phyloP scores from a whole-genome alignment of 2,329 filamentous ascomycete species.

The Eutypella sp. region DNA sequence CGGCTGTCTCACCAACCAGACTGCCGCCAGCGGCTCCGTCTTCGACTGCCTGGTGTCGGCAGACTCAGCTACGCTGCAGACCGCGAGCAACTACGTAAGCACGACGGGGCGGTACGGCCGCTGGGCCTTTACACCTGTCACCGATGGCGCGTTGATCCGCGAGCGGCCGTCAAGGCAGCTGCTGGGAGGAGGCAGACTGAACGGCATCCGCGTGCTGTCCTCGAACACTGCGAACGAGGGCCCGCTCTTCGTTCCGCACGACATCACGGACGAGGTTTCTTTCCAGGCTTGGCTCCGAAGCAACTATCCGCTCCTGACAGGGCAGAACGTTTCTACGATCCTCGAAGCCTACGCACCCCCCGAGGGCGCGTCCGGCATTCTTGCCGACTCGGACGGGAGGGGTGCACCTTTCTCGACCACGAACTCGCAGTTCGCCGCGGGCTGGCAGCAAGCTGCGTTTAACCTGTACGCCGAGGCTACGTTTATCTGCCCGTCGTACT shows the following conservation, averaged over 20 bases:
- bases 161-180: constrained; percentile 26
- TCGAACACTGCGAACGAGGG: constrained; percentile 47
- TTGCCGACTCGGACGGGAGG: constrained; percentile 33
- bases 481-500: constrained; percentile 49
- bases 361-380: constrained; percentile 17
- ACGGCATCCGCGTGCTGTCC: constrained; percentile 22
- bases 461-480: constrained; percentile 48
- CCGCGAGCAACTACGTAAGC: constrained; percentile 17
- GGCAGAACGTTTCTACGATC: constrained; percentile 28
- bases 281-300: constrained; percentile 35
- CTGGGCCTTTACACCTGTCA: constrained; percentile 31
- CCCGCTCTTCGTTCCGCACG: constrained; percentile 36
- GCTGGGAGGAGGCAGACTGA: constrained; percentile 20
- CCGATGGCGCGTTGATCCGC: constrained; percentile 27
- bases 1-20: constrained; percentile 28
- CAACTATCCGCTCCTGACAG: constrained; percentile 35
- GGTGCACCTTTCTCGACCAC: constrained; percentile 37
- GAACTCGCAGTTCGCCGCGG: constrained; percentile 37
- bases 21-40: constrained; percentile 10
- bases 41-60: constrained; percentile 19
- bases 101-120: constrained; percentile 10
- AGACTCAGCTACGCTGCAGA: constrained; percentile 25
- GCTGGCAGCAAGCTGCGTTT: constrained; percentile 45
- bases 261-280: constrained; percentile 35
- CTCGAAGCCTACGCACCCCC: constrained; percentile 18